Conservation (phyloP, 345 rosid species). For the Eutrema heterophyllum region DNA sequence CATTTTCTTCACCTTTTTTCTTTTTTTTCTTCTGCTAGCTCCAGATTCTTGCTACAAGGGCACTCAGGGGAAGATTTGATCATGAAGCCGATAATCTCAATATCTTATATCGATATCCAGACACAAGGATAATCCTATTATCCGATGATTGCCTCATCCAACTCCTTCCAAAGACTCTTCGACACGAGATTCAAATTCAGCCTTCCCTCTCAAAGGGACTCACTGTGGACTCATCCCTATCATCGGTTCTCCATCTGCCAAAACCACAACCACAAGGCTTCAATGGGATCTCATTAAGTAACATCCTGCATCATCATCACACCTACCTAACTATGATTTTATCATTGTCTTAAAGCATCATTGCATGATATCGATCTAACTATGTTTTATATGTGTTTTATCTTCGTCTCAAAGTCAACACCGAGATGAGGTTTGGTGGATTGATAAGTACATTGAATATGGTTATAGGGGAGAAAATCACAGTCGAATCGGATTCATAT, state of each 20-base stretch:
- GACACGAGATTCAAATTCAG: constrained; percentile 57
- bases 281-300: constrained; percentile 84
- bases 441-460: constrained; percentile 78
- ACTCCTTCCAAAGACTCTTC: constrained; percentile 66
- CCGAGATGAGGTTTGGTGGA: constrained; percentile 81
- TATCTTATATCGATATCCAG: constrained; percentile 57
- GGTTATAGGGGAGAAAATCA: constrained; percentile 52
- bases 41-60: constrained; percentile 85
- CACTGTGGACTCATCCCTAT: constrained; percentile 92
- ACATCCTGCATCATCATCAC: neutral
- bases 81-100: constrained; percentile 92
- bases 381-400: no score
- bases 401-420: constrained; percentile 35
- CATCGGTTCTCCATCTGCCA: constrained; percentile 62
- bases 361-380: neutral
- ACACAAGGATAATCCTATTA: constrained; percentile 41
- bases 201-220: constrained; percentile 69
- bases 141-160: constrained; percentile 75
- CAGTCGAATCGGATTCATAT: constrained; percentile 69
- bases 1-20: neutral
- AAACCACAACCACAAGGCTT: constrained; percentile 83
- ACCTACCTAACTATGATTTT: neutral
- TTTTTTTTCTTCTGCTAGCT: constrained; percentile 36
- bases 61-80: constrained; percentile 96
- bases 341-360: neutral